Percentiles rank a stretch among this genome's conserved stretches.
phyloP scores from a whole-genome alignment of 371 early-diverging fungal species.

The Funneliformis caledonium region DNA sequence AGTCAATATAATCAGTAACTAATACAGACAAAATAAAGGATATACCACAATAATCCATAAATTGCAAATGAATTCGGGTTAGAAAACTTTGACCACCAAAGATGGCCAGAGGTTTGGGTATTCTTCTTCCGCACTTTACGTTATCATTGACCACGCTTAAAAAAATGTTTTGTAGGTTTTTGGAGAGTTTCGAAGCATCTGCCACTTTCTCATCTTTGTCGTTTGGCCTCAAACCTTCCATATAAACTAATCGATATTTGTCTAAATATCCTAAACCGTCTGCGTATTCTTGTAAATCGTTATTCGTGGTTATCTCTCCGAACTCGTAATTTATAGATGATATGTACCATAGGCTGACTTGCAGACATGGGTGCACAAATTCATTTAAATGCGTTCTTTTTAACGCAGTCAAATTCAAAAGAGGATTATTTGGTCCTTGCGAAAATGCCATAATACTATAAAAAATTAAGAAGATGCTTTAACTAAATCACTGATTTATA shows the following conservation, averaged over 20 bases:
- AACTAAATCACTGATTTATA: not conserved
- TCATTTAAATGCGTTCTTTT: slow-evolving; percentile 24
- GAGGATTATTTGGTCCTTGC: slow-evolving; percentile 13
- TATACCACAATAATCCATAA: too few species aligned
- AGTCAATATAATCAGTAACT: slow-evolving; percentile 4
- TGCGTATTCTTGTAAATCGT: not conserved
- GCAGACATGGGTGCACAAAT: slow-evolving; percentile 3
- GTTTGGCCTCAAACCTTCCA: slow-evolving; percentile 4
- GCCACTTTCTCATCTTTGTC: slow-evolving; percentile 15
- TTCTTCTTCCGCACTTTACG: not conserved
- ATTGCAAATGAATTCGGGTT: too few species aligned
- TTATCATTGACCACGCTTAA: slow-evolving; percentile 13
- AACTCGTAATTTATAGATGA: slow-evolving; percentile 27
- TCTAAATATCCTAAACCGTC: slow-evolving; percentile 26
- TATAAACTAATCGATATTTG: slow-evolving; percentile 27
- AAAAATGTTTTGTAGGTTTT: slow-evolving; percentile 17
- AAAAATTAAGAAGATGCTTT: slow-evolving; percentile 12
- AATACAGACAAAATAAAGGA: not conserved
- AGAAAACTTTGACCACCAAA: too few species aligned
- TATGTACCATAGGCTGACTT: slow-evolving; percentile 27
- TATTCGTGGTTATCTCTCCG: slow-evolving; percentile 5
- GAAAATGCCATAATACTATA: slow-evolving; percentile 35
- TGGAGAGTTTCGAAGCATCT: slow-evolving; percentile 8
- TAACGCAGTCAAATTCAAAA: not conserved
- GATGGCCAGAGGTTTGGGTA: too few species aligned